Percentiles rank a stretch among this genome's conserved stretches.
Evolutionary conservation across 306 rosid genomes (phyloP).

Genomic region (Quercus bicolor): DNA sequence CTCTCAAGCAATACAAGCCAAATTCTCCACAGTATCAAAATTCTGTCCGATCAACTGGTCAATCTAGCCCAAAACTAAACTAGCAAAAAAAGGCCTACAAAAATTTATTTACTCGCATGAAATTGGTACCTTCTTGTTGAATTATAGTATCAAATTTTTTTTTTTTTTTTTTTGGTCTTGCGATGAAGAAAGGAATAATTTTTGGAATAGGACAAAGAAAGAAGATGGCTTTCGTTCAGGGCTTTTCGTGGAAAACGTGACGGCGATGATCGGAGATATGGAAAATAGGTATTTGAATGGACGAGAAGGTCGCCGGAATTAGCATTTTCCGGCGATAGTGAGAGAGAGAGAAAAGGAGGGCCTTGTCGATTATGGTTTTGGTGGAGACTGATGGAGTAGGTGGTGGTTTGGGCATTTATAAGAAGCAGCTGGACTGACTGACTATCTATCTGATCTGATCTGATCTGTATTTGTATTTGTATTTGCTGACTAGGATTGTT

Average conservation of each 20-base stretch:
- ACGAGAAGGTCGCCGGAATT: slow-evolving; percentile 38
- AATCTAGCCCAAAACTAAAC: not conserved
- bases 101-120: not conserved
- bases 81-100: slow-evolving; percentile 2
- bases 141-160: slow-evolving; percentile 5
- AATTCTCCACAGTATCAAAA: not conserved
- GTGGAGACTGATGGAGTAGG: not conserved
- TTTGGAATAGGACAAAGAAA: slow-evolving; percentile 5
- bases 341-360: not conserved
- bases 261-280: slow-evolving; percentile 73
- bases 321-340: slow-evolving; percentile 57
- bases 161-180: too few species aligned
- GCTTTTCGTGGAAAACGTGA: slow-evolving; percentile 68
- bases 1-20: not conserved
- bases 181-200: slow-evolving; percentile 29
- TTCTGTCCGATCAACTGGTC: not conserved
- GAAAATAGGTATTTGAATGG: slow-evolving; percentile 31
- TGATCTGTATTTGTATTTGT: too few species aligned
- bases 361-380: not conserved
- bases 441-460: too few species aligned
- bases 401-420: slow-evolving; percentile 37
- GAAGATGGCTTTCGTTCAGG: slow-evolving; percentile 18
- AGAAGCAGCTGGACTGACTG: not conserved
- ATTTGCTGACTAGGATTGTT: slow-evolving; percentile 41
- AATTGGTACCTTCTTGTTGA: slow-evolving; percentile 32